Evolutionary conservation across 2,329 filamentous ascomycete genomes (phyloP).

Genomic region (Colletotrichum sp.): DNA sequence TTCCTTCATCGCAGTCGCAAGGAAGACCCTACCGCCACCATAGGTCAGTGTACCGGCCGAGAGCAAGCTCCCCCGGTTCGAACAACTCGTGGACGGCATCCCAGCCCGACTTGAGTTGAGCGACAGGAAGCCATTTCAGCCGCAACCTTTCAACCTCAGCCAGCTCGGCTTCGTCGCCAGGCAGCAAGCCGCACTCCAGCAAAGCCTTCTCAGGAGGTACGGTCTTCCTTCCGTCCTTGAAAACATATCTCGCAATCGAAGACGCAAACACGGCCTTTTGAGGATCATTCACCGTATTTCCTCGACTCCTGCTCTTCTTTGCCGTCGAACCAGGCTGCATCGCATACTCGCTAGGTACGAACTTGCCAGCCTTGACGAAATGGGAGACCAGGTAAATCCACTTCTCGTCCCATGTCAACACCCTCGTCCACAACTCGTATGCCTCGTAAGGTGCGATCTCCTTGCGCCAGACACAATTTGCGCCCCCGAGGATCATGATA

Average conservation of each 20-base stretch:
- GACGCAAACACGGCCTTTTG: constrained; percentile 72
- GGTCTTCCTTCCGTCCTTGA: constrained; percentile 82
- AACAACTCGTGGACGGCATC: neutral
- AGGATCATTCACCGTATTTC: constrained; percentile 38
- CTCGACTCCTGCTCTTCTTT: neutral
- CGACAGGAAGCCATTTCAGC: neutral
- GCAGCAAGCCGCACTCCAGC: constrained; percentile 73
- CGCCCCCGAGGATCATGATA: constrained; percentile 51
- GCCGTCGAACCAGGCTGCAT: constrained; percentile 14
- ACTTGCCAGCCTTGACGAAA: constrained; percentile 68
- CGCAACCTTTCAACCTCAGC: neutral
- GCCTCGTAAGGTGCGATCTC: constrained; percentile 14
- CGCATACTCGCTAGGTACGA: constrained; percentile 58
- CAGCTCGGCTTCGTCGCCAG: constrained; percentile 41
- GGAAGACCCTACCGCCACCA: neutral
- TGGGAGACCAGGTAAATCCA: constrained; percentile 80
- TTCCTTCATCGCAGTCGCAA: neutral
- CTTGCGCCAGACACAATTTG: neutral
- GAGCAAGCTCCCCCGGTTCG: neutral
- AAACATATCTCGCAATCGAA: constrained; percentile 79
- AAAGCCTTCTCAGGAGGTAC: constrained; percentile 81
- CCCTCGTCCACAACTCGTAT: constrained; percentile 16
- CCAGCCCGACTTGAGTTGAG: neutral
- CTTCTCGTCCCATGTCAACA: constrained; percentile 72
- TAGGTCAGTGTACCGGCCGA: constrained; percentile 1